Base-by-base conservation (phyloP, 805 yeast genomes). In the Blastobotrys attinorum region DNA sequence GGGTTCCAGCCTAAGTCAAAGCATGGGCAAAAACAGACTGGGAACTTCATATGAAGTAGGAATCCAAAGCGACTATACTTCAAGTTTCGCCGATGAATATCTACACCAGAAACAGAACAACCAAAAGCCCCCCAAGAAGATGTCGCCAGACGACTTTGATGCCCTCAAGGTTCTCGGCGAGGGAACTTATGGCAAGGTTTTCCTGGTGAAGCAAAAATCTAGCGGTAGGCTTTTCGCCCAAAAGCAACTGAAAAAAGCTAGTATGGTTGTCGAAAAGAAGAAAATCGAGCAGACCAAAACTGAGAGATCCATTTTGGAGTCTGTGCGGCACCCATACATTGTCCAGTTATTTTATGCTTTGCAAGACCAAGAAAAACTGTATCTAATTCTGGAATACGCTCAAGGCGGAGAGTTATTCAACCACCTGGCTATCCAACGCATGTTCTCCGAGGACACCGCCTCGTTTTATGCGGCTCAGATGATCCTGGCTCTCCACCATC, bases 171-270 rank as follows among this genome's bases (percentile, higher is more conserved):
- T 86, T 0, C 66, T 87, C 4, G 96, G 96, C 0, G 75, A 79
- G 41, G 96, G 96, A 2, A 87, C 95, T 2, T 87, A 83, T 53
- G 96, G 96, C 3, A 86, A 84, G 58, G 96, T 87, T 2, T 64
- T 84, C 6, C 64, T 87, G 18, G 96, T 87, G 1, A 75, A 77
- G 40, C 88, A 87, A 57, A 67, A 61, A 42, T 49, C 64, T 18
- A 75, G 84, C 0, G 81, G 81, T 0, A 73, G 74, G 51, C 62
- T 87, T 8, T 88, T 75, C 63, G 96, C 96, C 0, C 92, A 85
- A 69, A 87, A 87, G 58, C 95, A 87, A 54, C 65, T 87, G 49
- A 77, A 78, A 53, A 87, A 87, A 60, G 95, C 95, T 0, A 76
- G 85, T 21, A 79, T 87, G 59, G 69, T 83, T 37, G 81, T 87